Evolutionary conservation across 352 stramenopile species (phyloP).

Genomic region (Pythium aquatile): DNA sequence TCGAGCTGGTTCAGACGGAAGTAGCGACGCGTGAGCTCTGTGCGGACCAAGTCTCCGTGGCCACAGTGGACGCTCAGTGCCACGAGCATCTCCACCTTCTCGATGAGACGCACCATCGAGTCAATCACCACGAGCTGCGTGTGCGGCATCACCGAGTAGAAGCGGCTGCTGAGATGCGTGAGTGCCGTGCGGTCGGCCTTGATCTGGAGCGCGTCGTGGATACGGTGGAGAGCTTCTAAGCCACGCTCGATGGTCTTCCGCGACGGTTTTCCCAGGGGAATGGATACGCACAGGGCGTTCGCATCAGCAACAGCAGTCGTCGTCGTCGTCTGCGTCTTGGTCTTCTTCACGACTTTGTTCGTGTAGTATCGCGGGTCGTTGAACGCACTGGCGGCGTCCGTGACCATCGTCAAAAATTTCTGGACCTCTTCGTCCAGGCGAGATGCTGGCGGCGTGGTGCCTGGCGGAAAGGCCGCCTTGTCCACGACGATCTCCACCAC

Average conservation of each 20-base stretch:
- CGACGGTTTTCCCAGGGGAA: constrained; percentile 41
- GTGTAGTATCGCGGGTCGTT: constrained; percentile 10
- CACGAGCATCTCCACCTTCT: constrained; percentile 59
- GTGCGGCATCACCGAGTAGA: constrained; percentile 68
- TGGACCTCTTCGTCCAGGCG: constrained; percentile 48
- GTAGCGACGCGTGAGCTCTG: constrained; percentile 39
- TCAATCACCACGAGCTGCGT: constrained; percentile 53
- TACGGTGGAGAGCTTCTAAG: constrained; percentile 60
- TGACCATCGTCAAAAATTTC: constrained; percentile 47
- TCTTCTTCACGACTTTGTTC: constrained; percentile 30
- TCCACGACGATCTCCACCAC: constrained; percentile 14
- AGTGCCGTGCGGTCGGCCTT: constrained; percentile 37
- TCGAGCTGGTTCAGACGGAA: constrained; percentile 58
- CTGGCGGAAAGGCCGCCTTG: constrained; percentile 17
- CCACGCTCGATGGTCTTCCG: constrained; percentile 51
- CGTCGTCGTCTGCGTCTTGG: constrained; percentile 9
- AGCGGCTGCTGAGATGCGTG: constrained; percentile 55
- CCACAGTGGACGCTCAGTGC: constrained; percentile 45
- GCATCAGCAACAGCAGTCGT: not conserved
- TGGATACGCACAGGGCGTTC: constrained; percentile 19
- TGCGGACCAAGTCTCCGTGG: constrained; percentile 29
- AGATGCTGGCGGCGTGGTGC: constrained; percentile 33
- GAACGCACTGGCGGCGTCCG: constrained; percentile 38
- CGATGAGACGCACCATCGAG: constrained; percentile 64
- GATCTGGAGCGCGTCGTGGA: constrained; percentile 53